phyloP scores from a whole-genome alignment of 257 asterid species.

The Jasminum sambac region DNA sequence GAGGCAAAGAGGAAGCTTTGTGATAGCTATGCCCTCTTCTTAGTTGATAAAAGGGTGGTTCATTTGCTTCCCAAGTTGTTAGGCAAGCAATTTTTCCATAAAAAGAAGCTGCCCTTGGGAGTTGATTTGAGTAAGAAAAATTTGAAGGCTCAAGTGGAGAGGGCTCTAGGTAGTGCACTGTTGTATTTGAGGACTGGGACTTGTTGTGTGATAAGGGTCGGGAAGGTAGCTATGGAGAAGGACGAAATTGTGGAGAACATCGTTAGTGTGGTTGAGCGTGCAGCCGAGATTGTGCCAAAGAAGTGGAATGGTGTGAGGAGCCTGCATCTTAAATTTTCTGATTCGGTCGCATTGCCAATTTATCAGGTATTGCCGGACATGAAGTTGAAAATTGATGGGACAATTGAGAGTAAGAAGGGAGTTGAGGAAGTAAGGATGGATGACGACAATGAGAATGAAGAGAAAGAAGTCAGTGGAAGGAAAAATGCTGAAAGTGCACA shows the following conservation, averaged over 20 bases:
- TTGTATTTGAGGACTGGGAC: constrained; percentile 74
- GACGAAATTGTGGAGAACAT: constrained; percentile 70
- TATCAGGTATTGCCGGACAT: constrained; percentile 84
- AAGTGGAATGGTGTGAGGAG: constrained; percentile 93
- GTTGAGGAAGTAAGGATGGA: constrained; percentile 25
- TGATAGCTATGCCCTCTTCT: constrained; percentile 65
- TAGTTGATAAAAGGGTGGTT: constrained; percentile 77
- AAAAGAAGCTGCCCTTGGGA: constrained; percentile 83
- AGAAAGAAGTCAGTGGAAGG: constrained; percentile 33
- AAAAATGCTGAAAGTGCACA: constrained; percentile 31
- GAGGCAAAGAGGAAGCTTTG: constrained; percentile 82
- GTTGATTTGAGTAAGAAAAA: constrained; percentile 66
- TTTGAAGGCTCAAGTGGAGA: constrained; percentile 67
- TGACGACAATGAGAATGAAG: constrained; percentile 36
- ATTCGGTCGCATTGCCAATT: constrained; percentile 74
- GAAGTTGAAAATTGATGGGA: constrained; percentile 66
- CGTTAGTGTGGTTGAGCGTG: constrained; percentile 47
- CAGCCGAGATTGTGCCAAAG: constrained; percentile 54
- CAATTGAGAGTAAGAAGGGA: constrained; percentile 28
- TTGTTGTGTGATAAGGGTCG: constrained; percentile 80
- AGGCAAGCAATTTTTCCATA: constrained; percentile 75
- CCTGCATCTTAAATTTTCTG: constrained; percentile 69
- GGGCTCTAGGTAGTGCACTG: constrained; percentile 59
- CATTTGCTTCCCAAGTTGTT: constrained; percentile 82
- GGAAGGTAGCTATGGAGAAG: constrained; percentile 60